These are phyloP conservation scores for Pharnaceum exiguum DNA, from an alignment of 148 eudicot species.

Conservation along the genomic window DNA sequence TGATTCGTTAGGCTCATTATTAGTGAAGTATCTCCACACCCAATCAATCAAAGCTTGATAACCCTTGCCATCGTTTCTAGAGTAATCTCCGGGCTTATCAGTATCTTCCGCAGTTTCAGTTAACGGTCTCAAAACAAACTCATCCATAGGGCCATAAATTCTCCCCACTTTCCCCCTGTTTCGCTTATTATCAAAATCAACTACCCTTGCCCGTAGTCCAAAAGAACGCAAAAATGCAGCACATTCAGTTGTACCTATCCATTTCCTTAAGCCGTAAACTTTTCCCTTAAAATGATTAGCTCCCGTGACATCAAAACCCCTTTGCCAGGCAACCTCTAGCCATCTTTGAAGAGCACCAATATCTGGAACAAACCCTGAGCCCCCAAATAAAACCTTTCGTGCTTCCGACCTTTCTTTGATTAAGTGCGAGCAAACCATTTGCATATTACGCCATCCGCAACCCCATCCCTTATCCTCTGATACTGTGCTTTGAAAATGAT, in stretches of 20 bases:
- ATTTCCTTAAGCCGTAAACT: slow-evolving; percentile 61
- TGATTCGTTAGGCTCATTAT: slow-evolving; percentile 23
- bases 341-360: slow-evolving; percentile 79
- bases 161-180: slow-evolving; percentile 14
- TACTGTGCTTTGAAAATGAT: slow-evolving; percentile 65
- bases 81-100: slow-evolving; percentile 14
- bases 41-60: slow-evolving; percentile 70
- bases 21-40: slow-evolving; percentile 91
- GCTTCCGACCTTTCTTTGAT: slow-evolving; percentile 52
- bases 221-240: slow-evolving; percentile 79
- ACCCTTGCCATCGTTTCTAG: slow-evolving; percentile 29
- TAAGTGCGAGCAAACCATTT: slow-evolving; percentile 82
- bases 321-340: slow-evolving; percentile 94
- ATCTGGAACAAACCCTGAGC: slow-evolving; percentile 79
- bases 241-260: slow-evolving; percentile 98
- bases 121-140: slow-evolving; percentile 41
- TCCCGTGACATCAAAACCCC: slow-evolving; percentile 70
- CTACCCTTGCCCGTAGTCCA: slow-evolving; percentile 87
- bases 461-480: slow-evolving; percentile 87
- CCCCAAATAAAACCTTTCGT: slow-evolving; percentile 66
- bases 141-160: slow-evolving; percentile 78
- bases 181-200: slow-evolving; percentile 64
- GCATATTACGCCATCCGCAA: slow-evolving; percentile 98
- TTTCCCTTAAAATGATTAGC: slow-evolving; percentile 45
- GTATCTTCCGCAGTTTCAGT: slow-evolving; percentile 8